phyloP scores from a whole-genome alignment of 1,139 yeast species.

The Candida albicans region DNA sequence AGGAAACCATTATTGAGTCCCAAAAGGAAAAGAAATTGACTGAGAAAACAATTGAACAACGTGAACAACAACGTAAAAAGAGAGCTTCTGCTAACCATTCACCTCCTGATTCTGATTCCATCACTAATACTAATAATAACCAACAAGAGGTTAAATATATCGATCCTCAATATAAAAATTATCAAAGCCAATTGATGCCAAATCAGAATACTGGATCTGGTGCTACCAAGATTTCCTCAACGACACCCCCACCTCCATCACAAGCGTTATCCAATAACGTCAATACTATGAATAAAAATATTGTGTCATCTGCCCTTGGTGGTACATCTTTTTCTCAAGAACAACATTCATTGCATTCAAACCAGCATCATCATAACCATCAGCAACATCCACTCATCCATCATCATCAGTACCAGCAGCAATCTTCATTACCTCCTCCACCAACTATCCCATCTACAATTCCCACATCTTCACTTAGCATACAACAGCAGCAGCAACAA shows the following conservation, averaged over 20 bases:
- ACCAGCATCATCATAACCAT: slow-evolving; percentile 1
- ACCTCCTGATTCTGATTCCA: not conserved
- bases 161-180: slow-evolving; percentile 5
- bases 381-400: not conserved
- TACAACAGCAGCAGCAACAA: not conserved
- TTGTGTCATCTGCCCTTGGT: too few species aligned
- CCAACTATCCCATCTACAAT: slow-evolving; percentile 1
- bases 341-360: not conserved
- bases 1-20: slow-evolving; percentile 41
- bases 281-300: too few species aligned
- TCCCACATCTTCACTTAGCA: slow-evolving; percentile 1
- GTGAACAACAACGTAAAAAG: slow-evolving; percentile 17
- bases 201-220: not conserved
- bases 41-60: slow-evolving; percentile 35
- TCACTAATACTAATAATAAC: not conserved
- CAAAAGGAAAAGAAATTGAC: slow-evolving; percentile 39
- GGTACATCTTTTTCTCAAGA: slow-evolving; percentile 17
- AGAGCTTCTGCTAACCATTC: not conserved
- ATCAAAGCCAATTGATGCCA: slow-evolving; percentile 4
- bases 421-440: slow-evolving; percentile 3
- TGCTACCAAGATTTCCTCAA: slow-evolving; percentile 10
- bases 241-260: slow-evolving; percentile 26
- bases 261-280: not conserved
- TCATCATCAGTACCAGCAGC: not conserved
- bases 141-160: slow-evolving; percentile 2